phyloP scores from a whole-genome alignment of 345 rosid genomes.

The Boechera divaricarpa region DNA sequence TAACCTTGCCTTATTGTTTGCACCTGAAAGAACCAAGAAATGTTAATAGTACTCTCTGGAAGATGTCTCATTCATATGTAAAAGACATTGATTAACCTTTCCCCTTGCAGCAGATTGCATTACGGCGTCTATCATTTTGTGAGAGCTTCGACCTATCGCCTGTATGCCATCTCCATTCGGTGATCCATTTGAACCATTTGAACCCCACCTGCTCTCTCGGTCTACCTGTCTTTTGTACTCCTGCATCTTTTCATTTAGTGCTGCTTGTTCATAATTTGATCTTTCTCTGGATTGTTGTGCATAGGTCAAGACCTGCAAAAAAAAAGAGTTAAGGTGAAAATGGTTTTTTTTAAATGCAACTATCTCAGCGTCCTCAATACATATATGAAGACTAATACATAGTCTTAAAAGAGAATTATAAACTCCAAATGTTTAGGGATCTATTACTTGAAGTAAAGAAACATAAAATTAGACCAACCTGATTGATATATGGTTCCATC shows the following conservation, averaged over 20 bases:
- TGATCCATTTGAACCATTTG: slow-evolving; percentile 89
- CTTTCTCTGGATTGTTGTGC: slow-evolving; percentile 98
- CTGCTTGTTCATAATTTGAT: slow-evolving; percentile 95
- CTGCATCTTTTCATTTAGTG: slow-evolving; percentile 95
- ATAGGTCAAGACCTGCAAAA: slow-evolving; percentile 84
- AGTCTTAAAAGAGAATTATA: slow-evolving; percentile 12
- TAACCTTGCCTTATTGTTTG: slow-evolving; percentile 99
- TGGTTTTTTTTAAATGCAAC: slow-evolving; percentile 1
- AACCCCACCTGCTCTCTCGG: slow-evolving; percentile 83
- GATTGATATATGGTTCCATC: slow-evolving; percentile 98
- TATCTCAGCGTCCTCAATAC: slow-evolving; percentile 19
- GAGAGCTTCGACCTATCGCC: slow-evolving; percentile 95
- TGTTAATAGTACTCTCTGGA: slow-evolving; percentile 4
- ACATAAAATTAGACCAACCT: slow-evolving; percentile 55
- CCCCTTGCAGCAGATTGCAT: slow-evolving; percentile 99
- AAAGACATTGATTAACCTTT: slow-evolving; percentile 60
- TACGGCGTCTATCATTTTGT: slow-evolving; percentile 97
- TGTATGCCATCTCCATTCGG: slow-evolving; percentile 97
- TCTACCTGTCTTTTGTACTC: slow-evolving; percentile 96
- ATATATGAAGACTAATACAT: neutral
- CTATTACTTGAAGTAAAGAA: neutral
- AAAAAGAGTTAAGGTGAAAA: slow-evolving; percentile 12
- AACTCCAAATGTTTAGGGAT: neutral
- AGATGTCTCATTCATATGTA: slow-evolving; percentile 25
- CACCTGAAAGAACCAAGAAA: slow-evolving; percentile 58